phyloP scores from a whole-genome alignment of 2,329 filamentous ascomycete genomes.

The Lecanicillium sp. region DNA sequence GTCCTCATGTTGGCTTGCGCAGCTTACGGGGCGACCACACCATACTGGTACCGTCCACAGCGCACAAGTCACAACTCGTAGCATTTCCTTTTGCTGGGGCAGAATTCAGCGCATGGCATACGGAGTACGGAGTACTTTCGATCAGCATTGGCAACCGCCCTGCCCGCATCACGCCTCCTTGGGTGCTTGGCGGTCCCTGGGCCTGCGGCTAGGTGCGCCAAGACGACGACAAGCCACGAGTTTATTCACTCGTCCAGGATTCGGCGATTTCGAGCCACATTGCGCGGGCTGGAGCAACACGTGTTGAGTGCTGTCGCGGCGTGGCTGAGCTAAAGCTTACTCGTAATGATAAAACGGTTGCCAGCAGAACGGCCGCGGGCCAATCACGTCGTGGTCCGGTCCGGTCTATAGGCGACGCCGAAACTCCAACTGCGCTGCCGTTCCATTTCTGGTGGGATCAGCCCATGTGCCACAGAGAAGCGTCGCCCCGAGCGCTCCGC shows the following conservation, averaged over 20 bases:
- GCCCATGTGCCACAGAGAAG: conserved; percentile 1
- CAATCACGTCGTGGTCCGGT: conserved; percentile 2
- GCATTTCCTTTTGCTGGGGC: too few species aligned
- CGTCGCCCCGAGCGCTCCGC: not conserved
- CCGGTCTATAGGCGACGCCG: conserved; percentile 1
- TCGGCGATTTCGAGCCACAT: conserved; percentile 2
- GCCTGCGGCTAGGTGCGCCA: not conserved
- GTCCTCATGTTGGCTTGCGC: not conserved
- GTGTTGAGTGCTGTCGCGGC: not conserved
- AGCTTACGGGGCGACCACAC: too few species aligned
- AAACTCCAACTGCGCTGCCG: not conserved
- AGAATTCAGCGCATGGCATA: too few species aligned
- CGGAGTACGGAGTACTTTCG: too few species aligned
- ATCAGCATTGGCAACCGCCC: conserved; percentile 5
- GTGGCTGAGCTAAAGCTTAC: conserved; percentile 9
- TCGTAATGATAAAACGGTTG: conserved; percentile 9
- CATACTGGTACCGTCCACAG: too few species aligned
- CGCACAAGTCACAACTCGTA: too few species aligned
- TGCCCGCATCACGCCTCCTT: conserved; percentile 5
- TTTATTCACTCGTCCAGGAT: not conserved
- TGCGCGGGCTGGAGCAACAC: conserved; percentile 1
- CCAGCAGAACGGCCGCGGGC: not conserved
- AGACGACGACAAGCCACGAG: not conserved
- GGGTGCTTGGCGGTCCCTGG: conserved; percentile 4
- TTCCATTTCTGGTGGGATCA: not conserved